A percentile compares a stretch with the other conserved stretches of the same genome.
These are phyloP conservation scores for Yarrowia sp. DNA, from an alignment of 805 yeast species.

Conservation along the genomic window DNA sequence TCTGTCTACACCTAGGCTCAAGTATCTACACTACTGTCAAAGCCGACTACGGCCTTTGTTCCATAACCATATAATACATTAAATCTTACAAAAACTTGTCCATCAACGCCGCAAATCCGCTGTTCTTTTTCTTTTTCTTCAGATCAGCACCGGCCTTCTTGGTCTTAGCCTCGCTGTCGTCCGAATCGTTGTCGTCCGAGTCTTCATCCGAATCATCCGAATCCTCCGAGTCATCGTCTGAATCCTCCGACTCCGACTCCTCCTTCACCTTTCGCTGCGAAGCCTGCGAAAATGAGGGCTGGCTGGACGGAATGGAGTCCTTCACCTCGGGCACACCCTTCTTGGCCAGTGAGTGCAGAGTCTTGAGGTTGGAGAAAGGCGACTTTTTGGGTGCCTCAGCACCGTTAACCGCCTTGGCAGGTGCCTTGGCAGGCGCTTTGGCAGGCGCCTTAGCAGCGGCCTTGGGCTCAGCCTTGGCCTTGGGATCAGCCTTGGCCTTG, in stretches of 20 bases:
- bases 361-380: constrained; percentile 7
- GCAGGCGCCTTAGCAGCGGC: not conserved
- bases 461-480: not conserved
- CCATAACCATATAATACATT: not conserved
- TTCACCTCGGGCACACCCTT: constrained; percentile 5
- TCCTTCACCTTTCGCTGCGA: not conserved
- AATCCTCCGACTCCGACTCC: not conserved
- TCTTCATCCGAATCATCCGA: constrained; percentile 9
- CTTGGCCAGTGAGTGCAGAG: not conserved
- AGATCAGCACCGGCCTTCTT: not conserved
- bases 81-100: constrained; percentile 14
- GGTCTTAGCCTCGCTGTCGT: not conserved
- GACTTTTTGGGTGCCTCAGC: not conserved
- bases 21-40: no score
- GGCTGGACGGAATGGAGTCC: not conserved
- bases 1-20: no score
- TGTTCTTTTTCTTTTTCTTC: constrained; percentile 21
- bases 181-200: not conserved
- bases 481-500: not conserved
- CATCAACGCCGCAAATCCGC: constrained; percentile 11
- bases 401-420: not conserved
- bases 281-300: not conserved
- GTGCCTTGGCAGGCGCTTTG: not conserved
- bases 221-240: not conserved
- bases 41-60: no score